Evolutionary conservation across 148 eudicot genomes (phyloP).

Genomic region (Diospyros lotus): DNA sequence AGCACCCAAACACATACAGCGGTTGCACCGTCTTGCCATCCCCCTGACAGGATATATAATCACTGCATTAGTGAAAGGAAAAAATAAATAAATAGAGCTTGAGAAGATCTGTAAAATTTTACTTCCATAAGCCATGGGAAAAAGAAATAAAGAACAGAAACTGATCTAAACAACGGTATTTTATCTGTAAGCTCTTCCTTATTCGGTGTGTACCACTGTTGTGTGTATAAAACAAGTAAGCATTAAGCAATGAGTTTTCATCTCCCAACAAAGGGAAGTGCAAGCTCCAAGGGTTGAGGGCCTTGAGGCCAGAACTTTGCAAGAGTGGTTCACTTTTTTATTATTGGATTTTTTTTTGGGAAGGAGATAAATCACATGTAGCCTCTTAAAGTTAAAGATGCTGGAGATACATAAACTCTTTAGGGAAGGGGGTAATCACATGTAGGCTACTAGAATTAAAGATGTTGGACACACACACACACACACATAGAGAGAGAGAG

Average conservation of each 20-base stretch:
- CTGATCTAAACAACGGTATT: not conserved
- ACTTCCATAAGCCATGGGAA: not conserved
- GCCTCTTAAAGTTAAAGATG: too few species aligned
- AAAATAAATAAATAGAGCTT: not conserved
- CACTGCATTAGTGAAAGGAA: not conserved
- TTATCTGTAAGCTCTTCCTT: not conserved
- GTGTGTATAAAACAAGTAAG: not conserved
- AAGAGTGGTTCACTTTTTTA: not conserved
- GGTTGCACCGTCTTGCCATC: constrained; percentile 92
- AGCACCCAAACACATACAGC: constrained; percentile 85
- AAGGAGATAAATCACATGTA: too few species aligned
- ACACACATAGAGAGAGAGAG: not conserved
- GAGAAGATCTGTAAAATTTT: not conserved
- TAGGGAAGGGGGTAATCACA: too few species aligned
- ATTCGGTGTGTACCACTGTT: not conserved
- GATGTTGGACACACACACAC: not conserved
- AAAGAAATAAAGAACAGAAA: not conserved
- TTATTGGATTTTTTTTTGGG: too few species aligned
- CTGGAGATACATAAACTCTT: too few species aligned
- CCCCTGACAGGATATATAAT: constrained; percentile 36
- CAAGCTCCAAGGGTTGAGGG: not conserved
- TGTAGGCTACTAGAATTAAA: too few species aligned
- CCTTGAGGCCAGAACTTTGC: not conserved
- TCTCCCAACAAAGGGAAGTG: not conserved
- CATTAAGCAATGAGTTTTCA: not conserved